These are phyloP conservation scores for Aspergillus pseudotamarii DNA, from an alignment of 2,329 filamentous ascomycete genomes.

Conservation along the genomic window DNA sequence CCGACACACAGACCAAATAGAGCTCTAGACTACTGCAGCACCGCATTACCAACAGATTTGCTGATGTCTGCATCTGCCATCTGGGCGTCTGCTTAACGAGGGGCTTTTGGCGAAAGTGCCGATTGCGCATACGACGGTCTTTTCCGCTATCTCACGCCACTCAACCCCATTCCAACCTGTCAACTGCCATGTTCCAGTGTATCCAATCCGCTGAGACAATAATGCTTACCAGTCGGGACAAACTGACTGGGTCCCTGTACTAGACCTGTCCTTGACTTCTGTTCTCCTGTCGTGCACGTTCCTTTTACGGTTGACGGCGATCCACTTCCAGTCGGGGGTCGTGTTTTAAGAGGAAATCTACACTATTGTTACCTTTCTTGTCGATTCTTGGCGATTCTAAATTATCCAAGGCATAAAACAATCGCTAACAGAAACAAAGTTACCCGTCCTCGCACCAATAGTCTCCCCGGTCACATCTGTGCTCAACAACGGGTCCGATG, in stretches of 20 bases:
- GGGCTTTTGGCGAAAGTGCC: slow-evolving; percentile 13
- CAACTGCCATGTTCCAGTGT: slow-evolving; percentile 17
- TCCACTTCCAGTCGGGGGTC: slow-evolving; percentile 1
- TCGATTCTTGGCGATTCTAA: slow-evolving; percentile 7
- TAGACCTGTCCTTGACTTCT: slow-evolving; percentile 12
- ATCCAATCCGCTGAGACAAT: slow-evolving; percentile 6
- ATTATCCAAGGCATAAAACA: slow-evolving; percentile 6
- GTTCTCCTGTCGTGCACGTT: slow-evolving; percentile 11
- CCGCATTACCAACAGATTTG: not conserved
- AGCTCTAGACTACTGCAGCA: slow-evolving; percentile 12
- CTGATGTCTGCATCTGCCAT: slow-evolving; percentile 17
- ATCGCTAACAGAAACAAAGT: slow-evolving; percentile 22
- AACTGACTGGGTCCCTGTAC: slow-evolving; percentile 7
- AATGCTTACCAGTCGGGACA: slow-evolving; percentile 11
- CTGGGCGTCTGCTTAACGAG: not conserved
- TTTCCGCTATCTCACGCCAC: slow-evolving; percentile 27
- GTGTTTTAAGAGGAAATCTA: not conserved
- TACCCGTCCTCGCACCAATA: slow-evolving; percentile 29
- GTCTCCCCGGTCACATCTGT: slow-evolving; percentile 22
- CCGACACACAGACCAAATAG: slow-evolving; percentile 21
- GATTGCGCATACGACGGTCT: slow-evolving; percentile 16
- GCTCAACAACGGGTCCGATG: slow-evolving; percentile 24
- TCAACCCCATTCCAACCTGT: slow-evolving; percentile 24
- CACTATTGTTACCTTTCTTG: not conserved
- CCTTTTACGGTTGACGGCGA: slow-evolving; percentile 7